Conservation (phyloP, 2,329 filamentous ascomycete genomes). For the Diplocarpon rosae region DNA sequence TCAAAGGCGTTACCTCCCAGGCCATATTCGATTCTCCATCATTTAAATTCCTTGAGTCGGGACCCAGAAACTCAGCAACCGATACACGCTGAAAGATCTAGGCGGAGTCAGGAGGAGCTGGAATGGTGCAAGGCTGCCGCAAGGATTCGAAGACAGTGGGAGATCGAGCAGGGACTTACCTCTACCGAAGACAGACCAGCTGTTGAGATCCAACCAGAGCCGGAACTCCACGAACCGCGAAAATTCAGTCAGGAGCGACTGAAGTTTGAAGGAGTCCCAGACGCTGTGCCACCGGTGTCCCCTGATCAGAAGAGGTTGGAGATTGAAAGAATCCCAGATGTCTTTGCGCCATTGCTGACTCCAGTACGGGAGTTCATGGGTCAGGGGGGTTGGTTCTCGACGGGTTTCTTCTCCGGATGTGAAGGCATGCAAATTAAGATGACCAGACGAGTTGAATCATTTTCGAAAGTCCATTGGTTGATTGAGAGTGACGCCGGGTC, state of each 20-base stretch:
- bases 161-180: background rate
- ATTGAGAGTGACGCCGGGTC: constrained; percentile 4
- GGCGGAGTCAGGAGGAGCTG: background rate
- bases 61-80: background rate
- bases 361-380: background rate
- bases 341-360: no score
- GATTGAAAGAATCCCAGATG: background rate
- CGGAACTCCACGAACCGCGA: background rate
- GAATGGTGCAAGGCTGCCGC: background rate
- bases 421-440: constrained; percentile 11
- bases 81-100: background rate
- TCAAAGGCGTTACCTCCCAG: background rate
- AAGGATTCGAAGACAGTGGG: background rate
- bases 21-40: background rate
- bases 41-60: background rate
- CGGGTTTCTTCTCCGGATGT: constrained; percentile 5
- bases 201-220: background rate
- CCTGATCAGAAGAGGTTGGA: background rate
- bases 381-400: constrained; percentile 1
- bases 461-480: constrained; percentile 11
- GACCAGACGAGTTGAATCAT: constrained; percentile 6
- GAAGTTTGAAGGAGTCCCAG: background rate
- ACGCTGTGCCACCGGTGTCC: background rate
- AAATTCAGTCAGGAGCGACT: background rate
- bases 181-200: background rate